Evolutionary conservation across 768 basidiomycete genomes (phyloP).

Genomic region (Infundibulicybe gibba): DNA sequence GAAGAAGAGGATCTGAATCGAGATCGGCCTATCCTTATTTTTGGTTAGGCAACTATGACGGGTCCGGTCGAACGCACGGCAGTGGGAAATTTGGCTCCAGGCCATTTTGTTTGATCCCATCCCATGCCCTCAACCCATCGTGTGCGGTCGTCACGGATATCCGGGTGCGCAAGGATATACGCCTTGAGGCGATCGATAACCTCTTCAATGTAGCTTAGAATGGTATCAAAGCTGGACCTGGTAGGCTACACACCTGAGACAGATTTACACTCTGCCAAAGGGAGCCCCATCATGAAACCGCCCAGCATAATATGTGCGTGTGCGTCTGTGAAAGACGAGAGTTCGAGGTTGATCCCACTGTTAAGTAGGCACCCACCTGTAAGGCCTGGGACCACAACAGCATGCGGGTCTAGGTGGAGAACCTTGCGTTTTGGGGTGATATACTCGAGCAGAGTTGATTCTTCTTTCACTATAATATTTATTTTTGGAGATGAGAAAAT

Average conservation of each 20-base stretch:
- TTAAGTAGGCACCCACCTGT: constrained; percentile 42
- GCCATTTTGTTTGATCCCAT: constrained; percentile 91
- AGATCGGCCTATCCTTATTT: constrained; percentile 58
- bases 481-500: no score
- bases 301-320: constrained; percentile 79
- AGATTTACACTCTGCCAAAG: constrained; percentile 55
- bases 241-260: constrained; percentile 45
- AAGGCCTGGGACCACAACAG: constrained; percentile 69
- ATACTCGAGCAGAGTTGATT: no score
- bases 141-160: constrained; percentile 45
- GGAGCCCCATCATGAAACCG: constrained; percentile 66
- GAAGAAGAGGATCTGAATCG: constrained; percentile 62
- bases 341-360: background rate
- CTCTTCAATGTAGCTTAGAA: constrained; percentile 34
- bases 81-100: constrained; percentile 59
- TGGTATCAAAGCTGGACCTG: no score
- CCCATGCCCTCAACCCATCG: constrained; percentile 85
- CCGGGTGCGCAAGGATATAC: constrained; percentile 57
- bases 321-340: constrained; percentile 45
- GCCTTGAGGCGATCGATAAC: constrained; percentile 56
- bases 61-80: constrained; percentile 43
- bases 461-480: no score
- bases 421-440: constrained; percentile 2
- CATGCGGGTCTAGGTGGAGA: constrained; percentile 16
- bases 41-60: background rate